Evolutionary conservation across 495 filamentous ascomycete species (phyloP), one percentile per base, ranked within the genome.

Genomic region (Parachaetomium inaequale): DNA sequence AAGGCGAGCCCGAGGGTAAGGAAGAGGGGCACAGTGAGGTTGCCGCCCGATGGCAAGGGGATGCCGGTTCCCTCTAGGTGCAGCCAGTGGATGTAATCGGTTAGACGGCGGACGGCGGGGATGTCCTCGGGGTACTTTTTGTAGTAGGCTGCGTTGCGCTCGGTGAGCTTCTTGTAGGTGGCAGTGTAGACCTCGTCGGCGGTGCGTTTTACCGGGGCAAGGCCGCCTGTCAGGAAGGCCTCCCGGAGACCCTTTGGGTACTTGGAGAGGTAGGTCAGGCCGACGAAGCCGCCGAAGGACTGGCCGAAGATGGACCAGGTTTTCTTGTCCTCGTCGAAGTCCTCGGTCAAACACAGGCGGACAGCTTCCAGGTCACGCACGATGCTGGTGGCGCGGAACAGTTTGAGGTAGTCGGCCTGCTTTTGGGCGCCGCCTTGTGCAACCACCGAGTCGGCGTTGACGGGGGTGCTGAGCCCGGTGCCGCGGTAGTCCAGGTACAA

Each of bases 351-450:
- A 31, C 78, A 85, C 56, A 85, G 79, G 1, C 93, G 83, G 23
- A 98, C 84, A 11, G 92, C 91, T 67, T 98, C 93, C 60, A 88
- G 91, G 66, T 98, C 93, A 53, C 83, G 85, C 34, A 98, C 92
- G 51, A 91, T 93, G 63, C 80, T 93, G 74, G 96, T 93, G 15
- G 93, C 93, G 28, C 94, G 85, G 75, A 96, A 96, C 40, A 85
- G 77, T 76, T 91, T 93, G 49, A 97, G 78, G 65, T 95, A 95
- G 55, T 86, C 81, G 31, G 88, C 90, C 73, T 97, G 92, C 28
- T 66, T 63, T 32, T 79, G 70, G 8, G 84, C 80, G 65, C 83
- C 79, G 4, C 90, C 89, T 63, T 87, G 78, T 12, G 80, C 75
- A 34, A 83, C 82, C 3, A 96, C 78, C 0, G 86, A 88, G 23